These are phyloP conservation scores for Phialophora chinensis DNA, from an alignment of 2,329 filamentous ascomycete genomes.

Conservation along the genomic window DNA sequence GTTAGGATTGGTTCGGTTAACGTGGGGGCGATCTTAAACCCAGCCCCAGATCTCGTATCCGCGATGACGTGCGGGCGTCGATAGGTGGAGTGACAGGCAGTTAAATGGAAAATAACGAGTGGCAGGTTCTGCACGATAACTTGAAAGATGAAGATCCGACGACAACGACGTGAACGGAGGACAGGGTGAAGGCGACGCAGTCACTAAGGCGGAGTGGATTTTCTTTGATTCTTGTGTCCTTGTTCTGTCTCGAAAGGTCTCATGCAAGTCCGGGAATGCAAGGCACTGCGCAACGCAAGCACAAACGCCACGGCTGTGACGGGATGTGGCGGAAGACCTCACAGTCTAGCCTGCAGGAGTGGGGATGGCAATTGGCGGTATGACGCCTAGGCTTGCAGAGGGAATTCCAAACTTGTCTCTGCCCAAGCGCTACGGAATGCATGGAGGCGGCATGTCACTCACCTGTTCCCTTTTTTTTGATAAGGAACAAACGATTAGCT, in stretches of 20 bases:
- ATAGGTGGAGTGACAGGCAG: slow-evolving; percentile 12
- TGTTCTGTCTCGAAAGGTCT: slow-evolving; percentile 16
- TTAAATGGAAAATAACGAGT: slow-evolving; percentile 1
- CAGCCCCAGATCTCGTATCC: slow-evolving; percentile 20
- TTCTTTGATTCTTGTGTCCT: slow-evolving; percentile 21
- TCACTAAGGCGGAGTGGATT: slow-evolving; percentile 5
- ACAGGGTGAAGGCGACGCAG: neutral
- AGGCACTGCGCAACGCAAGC: slow-evolving; percentile 10
- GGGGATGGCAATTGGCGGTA: neutral
- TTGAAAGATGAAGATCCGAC: neutral
- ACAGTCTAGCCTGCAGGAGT: neutral
- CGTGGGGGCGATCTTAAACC: slow-evolving; percentile 22
- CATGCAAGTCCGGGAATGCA: slow-evolving; percentile 21
- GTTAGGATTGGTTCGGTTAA: slow-evolving; percentile 20
- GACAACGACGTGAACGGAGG: slow-evolving; percentile 5
- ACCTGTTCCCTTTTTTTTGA: neutral
- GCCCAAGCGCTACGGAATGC: slow-evolving; percentile 10
- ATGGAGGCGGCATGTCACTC: neutral
- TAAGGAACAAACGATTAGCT: neutral
- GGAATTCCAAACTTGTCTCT: slow-evolving; percentile 1
- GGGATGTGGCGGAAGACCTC: slow-evolving; percentile 13
- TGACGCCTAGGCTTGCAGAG: slow-evolving; percentile 12
- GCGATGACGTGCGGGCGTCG: slow-evolving; percentile 11
- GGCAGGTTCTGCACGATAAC: slow-evolving; percentile 7
- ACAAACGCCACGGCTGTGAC: slow-evolving; percentile 5